Evolutionary conservation across 495 filamentous ascomycete genomes (phyloP).

Genomic region (Lasiosphaeria hispida): DNA sequence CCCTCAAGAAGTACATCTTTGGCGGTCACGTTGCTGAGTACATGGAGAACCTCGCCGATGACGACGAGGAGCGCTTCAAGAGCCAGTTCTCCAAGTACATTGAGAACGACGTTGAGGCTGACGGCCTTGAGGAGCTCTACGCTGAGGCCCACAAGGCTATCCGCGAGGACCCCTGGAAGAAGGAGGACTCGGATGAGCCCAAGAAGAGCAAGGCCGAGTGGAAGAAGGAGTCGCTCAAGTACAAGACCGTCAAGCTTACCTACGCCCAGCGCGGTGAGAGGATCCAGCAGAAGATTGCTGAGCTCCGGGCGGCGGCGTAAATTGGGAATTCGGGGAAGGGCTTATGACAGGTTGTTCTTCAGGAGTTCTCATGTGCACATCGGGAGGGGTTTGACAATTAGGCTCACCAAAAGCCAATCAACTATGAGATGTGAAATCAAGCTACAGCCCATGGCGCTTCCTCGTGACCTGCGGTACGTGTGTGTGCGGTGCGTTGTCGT

Average conservation of each 20-base stretch:
- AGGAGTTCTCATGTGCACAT: conserved; percentile 22
- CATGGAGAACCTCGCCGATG: conserved; percentile 99
- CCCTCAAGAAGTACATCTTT: conserved; percentile 98
- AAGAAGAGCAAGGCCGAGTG: conserved; percentile 96
- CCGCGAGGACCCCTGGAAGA: conserved; percentile 97
- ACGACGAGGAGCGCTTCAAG: conserved; percentile 99
- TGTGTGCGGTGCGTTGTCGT: neutral
- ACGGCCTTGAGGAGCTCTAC: conserved; percentile 97
- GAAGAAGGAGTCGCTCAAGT: conserved; percentile 95
- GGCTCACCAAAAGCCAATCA: conserved; percentile 36
- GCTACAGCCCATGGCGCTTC: neutral
- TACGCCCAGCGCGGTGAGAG: conserved; percentile 73
- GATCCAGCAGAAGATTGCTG: conserved; percentile 86
- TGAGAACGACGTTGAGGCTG: conserved; percentile 93
- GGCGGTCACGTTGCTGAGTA: conserved; percentile 98
- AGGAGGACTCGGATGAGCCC: conserved; percentile 70
- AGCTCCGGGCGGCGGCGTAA: conserved; percentile 52
- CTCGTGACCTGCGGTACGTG: conserved; percentile 10
- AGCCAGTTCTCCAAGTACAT: conserved; percentile 96
- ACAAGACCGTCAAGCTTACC: conserved; percentile 69
- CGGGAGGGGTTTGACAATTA: conserved; percentile 26
- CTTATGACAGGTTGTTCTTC: conserved; percentile 32
- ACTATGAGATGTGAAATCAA: conserved; percentile 13
- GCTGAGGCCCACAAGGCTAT: conserved; percentile 91
- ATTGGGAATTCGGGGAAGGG: conserved; percentile 16